phyloP scores from a whole-genome alignment of 306 rosid genomes.

The Leucaena leucocephala region DNA sequence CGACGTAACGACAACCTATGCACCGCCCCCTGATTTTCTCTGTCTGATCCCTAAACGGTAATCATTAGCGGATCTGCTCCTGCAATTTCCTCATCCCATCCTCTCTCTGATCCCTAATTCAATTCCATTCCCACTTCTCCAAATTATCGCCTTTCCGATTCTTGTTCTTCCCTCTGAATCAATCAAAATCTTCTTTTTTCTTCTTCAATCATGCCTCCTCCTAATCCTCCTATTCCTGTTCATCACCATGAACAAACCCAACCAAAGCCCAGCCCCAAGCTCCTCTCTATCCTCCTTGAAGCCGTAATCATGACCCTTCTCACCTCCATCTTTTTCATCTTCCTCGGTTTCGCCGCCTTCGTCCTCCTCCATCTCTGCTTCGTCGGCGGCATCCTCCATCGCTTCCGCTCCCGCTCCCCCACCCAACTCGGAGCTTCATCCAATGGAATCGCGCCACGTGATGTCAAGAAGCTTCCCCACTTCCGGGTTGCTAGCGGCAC shows the following conservation, averaged over 20 bases:
- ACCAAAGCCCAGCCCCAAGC: constrained; percentile 59
- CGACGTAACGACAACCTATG: not conserved
- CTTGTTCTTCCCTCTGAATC: not conserved
- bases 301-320: constrained; percentile 69
- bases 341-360: constrained; percentile 71
- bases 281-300: constrained; percentile 72
- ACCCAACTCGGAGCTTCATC: constrained; percentile 33
- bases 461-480: constrained; percentile 60
- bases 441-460: constrained; percentile 42
- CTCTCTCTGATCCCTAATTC: not conserved
- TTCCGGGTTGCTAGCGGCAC: constrained; percentile 45
- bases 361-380: constrained; percentile 69
- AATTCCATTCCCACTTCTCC: not conserved
- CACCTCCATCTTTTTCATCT: constrained; percentile 81
- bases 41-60: not conserved
- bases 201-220: constrained; percentile 9
- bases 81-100: not conserved
- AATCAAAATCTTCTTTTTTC: not conserved
- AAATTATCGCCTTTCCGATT: not conserved
- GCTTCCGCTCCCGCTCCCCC: constrained; percentile 53
- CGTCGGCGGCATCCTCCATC: constrained; percentile 62
- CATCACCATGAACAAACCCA: constrained; percentile 16
- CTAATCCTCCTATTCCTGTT: constrained; percentile 2
- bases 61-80: not conserved
- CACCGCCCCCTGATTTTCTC: not conserved